phyloP scores from a whole-genome alignment of 164 flowering plant genomes.

The Vitis cinerea region DNA sequence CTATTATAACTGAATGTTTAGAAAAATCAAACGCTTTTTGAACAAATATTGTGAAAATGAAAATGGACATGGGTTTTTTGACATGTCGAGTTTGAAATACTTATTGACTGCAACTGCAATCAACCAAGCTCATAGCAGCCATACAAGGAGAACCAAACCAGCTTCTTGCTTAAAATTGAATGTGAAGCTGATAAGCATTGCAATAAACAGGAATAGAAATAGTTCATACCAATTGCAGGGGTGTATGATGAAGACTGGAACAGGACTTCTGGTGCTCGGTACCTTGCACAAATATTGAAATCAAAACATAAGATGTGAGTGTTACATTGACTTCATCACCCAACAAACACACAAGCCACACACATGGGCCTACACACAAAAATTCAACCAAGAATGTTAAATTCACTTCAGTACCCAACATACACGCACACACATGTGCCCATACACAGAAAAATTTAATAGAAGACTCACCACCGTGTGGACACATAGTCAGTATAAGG shows the following conservation, averaged over 20 bases:
- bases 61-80: too few relatives aligned
- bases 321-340: background rate
- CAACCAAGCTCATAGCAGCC: too few relatives aligned
- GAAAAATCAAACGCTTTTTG: too few relatives aligned
- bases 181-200: too few relatives aligned
- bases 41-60: too few relatives aligned
- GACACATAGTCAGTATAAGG: constrained; percentile 94
- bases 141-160: too few relatives aligned
- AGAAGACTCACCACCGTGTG: constrained; percentile 71
- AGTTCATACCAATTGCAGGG: constrained; percentile 73
- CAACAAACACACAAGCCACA: background rate
- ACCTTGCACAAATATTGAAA: constrained; percentile 43
- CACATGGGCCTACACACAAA: background rate
- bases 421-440: background rate
- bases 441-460: background rate
- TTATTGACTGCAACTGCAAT: too few relatives aligned
- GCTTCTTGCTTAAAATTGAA: too few relatives aligned
- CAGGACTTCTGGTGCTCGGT: constrained; percentile 96
- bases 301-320: background rate
- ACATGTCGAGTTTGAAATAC: too few relatives aligned
- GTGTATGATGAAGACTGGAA: constrained; percentile 70
- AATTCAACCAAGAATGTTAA: background rate
- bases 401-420: background rate
- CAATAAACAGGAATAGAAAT: background rate
- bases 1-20: too few relatives aligned